A percentile compares a stretch with the other conserved stretches of the same genome.
phyloP scores from a whole-genome alignment of 2,329 filamentous ascomycete genomes.

The Penicillium sp. region DNA sequence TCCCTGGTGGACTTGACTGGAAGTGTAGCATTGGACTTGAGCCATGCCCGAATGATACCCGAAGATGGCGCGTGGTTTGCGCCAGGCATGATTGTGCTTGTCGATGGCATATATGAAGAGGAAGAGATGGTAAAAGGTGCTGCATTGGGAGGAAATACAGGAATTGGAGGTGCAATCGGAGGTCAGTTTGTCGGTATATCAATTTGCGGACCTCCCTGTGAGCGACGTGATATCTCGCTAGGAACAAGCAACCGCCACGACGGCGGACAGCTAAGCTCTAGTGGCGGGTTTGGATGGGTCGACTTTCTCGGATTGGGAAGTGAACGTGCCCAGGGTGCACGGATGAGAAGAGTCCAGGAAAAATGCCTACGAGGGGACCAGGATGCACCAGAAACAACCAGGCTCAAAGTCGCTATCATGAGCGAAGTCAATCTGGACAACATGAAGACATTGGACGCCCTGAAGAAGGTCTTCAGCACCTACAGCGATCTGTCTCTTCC shows the following conservation, averaged over 20 bases:
- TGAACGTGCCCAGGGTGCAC: slow-evolving; percentile 74
- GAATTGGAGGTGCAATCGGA: slow-evolving; percentile 86
- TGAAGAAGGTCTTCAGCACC: slow-evolving; percentile 71
- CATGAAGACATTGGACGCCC: slow-evolving; percentile 73
- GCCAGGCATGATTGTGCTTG: slow-evolving; percentile 91
- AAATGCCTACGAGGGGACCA: slow-evolving; percentile 54
- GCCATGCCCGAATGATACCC: slow-evolving; percentile 76
- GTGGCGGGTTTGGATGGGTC: slow-evolving; percentile 91
- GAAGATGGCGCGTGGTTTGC: slow-evolving; percentile 87
- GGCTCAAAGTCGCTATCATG: slow-evolving; percentile 66
- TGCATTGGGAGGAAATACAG: slow-evolving; percentile 70
- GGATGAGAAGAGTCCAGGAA: slow-evolving; percentile 78
- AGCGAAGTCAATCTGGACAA: slow-evolving; percentile 85
- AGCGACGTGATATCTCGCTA: slow-evolving; percentile 75
- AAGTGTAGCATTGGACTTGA: slow-evolving; percentile 78
- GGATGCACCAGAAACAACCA: slow-evolving; percentile 32
- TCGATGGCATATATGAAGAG: slow-evolving; percentile 96
- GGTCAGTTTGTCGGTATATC: slow-evolving; percentile 88
- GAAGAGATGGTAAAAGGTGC: slow-evolving; percentile 68
- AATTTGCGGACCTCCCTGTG: slow-evolving; percentile 86
- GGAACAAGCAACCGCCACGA: slow-evolving; percentile 59
- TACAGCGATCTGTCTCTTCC: slow-evolving; percentile 67
- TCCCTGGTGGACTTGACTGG: slow-evolving; percentile 85
- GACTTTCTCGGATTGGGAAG: slow-evolving; percentile 92
- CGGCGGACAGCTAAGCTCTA: slow-evolving; percentile 48